These are phyloP conservation scores for Mimosa pudica DNA, from an alignment of 306 rosid genomes.

Conservation along the genomic window DNA sequence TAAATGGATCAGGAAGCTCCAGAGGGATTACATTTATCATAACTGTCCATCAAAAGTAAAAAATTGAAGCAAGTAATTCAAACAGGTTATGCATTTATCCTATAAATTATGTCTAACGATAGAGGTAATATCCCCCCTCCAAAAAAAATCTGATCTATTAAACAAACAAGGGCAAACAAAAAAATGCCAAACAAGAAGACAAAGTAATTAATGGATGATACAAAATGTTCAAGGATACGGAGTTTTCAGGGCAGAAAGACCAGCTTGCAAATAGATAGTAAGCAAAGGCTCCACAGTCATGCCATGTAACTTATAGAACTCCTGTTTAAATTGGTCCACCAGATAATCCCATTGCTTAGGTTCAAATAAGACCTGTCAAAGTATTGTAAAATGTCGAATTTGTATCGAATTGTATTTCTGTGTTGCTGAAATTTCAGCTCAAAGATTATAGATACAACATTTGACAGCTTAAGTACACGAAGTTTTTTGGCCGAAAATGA, in stretches of 20 bases:
- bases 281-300: slow-evolving; percentile 96
- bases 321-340: slow-evolving; percentile 92
- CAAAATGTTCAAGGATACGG: slow-evolving; percentile 69
- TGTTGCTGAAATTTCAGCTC: slow-evolving; percentile 3
- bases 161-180: neutral
- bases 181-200: neutral
- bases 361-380: slow-evolving; percentile 86
- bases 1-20: neutral
- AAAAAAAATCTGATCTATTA: neutral
- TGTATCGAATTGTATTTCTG: neutral
- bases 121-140: neutral
- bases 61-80: slow-evolving; percentile 1
- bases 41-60: slow-evolving; percentile 4
- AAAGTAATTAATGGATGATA: neutral
- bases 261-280: slow-evolving; percentile 91
- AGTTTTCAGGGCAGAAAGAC: slow-evolving; percentile 91
- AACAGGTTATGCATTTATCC: slow-evolving; percentile 13
- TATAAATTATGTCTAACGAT: slow-evolving; percentile 2
- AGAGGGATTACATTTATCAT: neutral
- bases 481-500: neutral
- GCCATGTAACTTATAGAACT: slow-evolving; percentile 97
- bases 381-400: slow-evolving; percentile 28
- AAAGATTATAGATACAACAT: slow-evolving; percentile 11
- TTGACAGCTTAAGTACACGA: neutral
- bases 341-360: slow-evolving; percentile 92